Evolutionary conservation across 1,284 basidiomycete species (phyloP), one percentile per base, ranked within the genome.

Genomic region (Vanrija pseudolonga): DNA sequence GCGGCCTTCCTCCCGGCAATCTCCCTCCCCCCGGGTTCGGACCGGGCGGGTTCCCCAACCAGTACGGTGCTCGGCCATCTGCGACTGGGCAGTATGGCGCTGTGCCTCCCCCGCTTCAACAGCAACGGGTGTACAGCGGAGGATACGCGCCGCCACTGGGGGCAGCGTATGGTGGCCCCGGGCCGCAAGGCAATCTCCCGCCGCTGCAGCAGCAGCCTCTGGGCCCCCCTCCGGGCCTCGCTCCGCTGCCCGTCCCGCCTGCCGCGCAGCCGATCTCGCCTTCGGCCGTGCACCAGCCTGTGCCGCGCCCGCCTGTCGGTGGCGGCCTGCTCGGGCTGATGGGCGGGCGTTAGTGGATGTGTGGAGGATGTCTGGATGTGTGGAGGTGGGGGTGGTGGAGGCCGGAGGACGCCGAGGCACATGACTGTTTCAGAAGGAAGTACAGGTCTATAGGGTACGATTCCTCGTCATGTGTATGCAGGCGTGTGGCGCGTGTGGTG

Each of bases 261-360:
- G 40, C 51, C 37, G 38, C 51, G 44, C 44, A 47, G n/a, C 45
- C 41, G 37, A 45, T 38, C 43, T 49, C 55, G 3, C 50, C 49
- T 9, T 18, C 50, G 5, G 56, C 56, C 1, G 56, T 61, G 41
- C 56, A 61, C 46, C 59, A 61, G 53, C 59, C 59, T 8, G 56
- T 61, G 22, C 53, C 59, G 18, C 53, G 59, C 9, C 59, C 59
- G 23, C 59, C 59, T 3, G 59, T 61, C 41, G 56, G 59, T 12
- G 55, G 55, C 3, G 51, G 50, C 20, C 40, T 61, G 7, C 48
- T 61, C 7, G 55, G 55, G 4, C 53, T 61, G 4, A 57, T 57
- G 40, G 43, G 50, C 36, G 41, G 50, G 46, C 32, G 32, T 9
- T 32, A 32, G 32, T 12, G 32, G 32, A 32, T 32, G 32, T 32